phyloP scores from a whole-genome alignment of 2,329 filamentous ascomycete species.

The Trichophyton equinum region DNA sequence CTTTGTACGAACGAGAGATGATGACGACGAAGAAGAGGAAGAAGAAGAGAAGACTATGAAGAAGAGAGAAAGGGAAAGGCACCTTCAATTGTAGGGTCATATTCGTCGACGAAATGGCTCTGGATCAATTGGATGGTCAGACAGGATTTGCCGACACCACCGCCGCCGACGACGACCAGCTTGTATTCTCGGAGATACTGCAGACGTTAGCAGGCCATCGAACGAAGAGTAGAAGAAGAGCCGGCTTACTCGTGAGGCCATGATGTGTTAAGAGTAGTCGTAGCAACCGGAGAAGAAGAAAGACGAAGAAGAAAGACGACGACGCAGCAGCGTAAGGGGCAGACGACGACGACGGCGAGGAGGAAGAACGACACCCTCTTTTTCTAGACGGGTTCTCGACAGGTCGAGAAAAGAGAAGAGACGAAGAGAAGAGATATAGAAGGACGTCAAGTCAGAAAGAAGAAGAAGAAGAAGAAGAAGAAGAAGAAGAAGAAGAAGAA shows the following conservation, averaged over 20 bases:
- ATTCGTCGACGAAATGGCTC: slow-evolving; percentile 98
- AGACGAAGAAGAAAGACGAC: not conserved
- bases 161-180: slow-evolving; percentile 91
- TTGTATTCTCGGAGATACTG: slow-evolving; percentile 88
- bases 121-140: slow-evolving; percentile 93
- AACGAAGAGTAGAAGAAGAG: not conserved
- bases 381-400: not conserved
- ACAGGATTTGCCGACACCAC: slow-evolving; percentile 98
- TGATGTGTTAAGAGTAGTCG: not conserved
- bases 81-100: slow-evolving; percentile 98
- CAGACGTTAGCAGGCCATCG: not conserved
- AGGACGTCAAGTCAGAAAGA: not conserved
- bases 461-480: no score
- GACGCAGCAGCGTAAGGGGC: not conserved
- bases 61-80: slow-evolving; percentile 8
- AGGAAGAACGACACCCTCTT: not conserved
- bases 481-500: no score
- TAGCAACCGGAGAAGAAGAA: not conserved
- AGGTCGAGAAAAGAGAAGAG: not conserved
- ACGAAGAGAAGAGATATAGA: not conserved
- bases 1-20: not conserved
- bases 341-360: not conserved
- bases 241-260: slow-evolving; percentile 3
- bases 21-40: slow-evolving; percentile 31
- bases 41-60: slow-evolving; percentile 27